These are phyloP conservation scores for Termitomyces sp. DNA, from an alignment of 768 basidiomycete genomes.

Conservation along the genomic window DNA sequence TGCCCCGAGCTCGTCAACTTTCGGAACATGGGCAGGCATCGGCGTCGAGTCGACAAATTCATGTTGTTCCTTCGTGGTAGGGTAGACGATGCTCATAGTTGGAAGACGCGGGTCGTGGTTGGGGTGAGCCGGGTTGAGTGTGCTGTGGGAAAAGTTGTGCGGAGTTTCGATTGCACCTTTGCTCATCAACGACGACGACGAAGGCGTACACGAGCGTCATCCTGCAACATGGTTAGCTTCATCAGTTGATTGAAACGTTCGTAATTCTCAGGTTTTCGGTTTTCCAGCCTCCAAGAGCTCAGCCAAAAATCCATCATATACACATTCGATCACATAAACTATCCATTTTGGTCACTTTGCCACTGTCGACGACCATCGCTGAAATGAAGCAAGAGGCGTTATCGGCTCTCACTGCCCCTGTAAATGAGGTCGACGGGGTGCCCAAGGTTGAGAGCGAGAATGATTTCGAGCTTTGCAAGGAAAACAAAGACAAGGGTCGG, in stretches of 20 bases:
- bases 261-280: not conserved
- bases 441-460: slow-evolving; percentile 26
- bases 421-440: slow-evolving; percentile 30
- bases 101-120: slow-evolving; percentile 13
- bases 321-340: slow-evolving; percentile 73
- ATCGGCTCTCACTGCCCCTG: slow-evolving; percentile 52
- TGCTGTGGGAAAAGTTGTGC: slow-evolving; percentile 20
- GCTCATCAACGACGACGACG: slow-evolving; percentile 8
- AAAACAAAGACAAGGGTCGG: slow-evolving; percentile 48
- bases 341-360: slow-evolving; percentile 56
- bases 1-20: slow-evolving; percentile 82
- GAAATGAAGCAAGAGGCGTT: slow-evolving; percentile 63
- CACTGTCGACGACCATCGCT: slow-evolving; percentile 50
- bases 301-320: slow-evolving; percentile 63
- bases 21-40: slow-evolving; percentile 61
- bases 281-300: slow-evolving; percentile 43
- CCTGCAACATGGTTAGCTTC: slow-evolving; percentile 18
- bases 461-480: slow-evolving; percentile 61
- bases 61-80: slow-evolving; percentile 41
- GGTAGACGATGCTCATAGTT: slow-evolving; percentile 52
- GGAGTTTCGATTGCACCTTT: slow-evolving; percentile 23
- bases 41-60: slow-evolving; percentile 66
- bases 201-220: slow-evolving; percentile 1
- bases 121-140: slow-evolving; percentile 19
- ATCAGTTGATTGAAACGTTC: not conserved